These are phyloP conservation scores for Claviceps spartinae DNA, from an alignment of 2,329 filamentous ascomycete genomes.

Conservation along the genomic window DNA sequence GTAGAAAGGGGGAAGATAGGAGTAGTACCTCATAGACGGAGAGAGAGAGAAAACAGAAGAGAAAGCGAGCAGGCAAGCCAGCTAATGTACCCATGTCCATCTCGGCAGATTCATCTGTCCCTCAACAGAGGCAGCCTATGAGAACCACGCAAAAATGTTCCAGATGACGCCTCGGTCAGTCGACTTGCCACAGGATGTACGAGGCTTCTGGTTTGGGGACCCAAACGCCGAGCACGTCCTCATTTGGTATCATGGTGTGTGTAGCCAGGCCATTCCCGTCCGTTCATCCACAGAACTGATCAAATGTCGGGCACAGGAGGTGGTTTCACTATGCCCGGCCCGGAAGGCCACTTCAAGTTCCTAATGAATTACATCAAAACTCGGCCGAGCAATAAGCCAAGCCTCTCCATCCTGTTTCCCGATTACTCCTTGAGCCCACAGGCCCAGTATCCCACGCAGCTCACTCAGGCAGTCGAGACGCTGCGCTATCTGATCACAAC, in stretches of 20 bases:
- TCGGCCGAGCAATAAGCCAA: constrained; percentile 3
- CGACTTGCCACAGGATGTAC: constrained; percentile 8
- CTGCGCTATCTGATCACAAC: constrained; percentile 8
- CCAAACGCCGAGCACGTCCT: constrained; percentile 9
- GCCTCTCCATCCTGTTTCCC: constrained; percentile 10
- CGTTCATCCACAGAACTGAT: background rate
- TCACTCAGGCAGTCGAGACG: constrained; percentile 10
- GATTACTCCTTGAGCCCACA: constrained; percentile 9
- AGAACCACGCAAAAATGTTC: constrained; percentile 4
- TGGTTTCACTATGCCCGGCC: constrained; percentile 10
- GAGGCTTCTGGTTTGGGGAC: constrained; percentile 11
- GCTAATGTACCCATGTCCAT: background rate
- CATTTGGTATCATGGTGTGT: constrained; percentile 12
- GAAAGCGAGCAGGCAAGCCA: background rate
- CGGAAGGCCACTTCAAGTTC: constrained; percentile 8
- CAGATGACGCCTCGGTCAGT: constrained; percentile 5
- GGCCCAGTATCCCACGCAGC: constrained; percentile 11
- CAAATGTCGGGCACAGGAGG: constrained; percentile 6
- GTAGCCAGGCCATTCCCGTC: background rate
- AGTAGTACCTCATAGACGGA: too few relatives aligned
- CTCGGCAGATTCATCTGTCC: constrained; percentile 8
- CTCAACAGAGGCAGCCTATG: constrained; percentile 7
- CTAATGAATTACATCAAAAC: constrained; percentile 6
- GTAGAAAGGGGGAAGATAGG: too few relatives aligned
- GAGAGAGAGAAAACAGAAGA: too few relatives aligned